These are phyloP conservation scores for Elaeagnus macrophylla DNA, from an alignment of 306 rosid species.

Conservation along the genomic window DNA sequence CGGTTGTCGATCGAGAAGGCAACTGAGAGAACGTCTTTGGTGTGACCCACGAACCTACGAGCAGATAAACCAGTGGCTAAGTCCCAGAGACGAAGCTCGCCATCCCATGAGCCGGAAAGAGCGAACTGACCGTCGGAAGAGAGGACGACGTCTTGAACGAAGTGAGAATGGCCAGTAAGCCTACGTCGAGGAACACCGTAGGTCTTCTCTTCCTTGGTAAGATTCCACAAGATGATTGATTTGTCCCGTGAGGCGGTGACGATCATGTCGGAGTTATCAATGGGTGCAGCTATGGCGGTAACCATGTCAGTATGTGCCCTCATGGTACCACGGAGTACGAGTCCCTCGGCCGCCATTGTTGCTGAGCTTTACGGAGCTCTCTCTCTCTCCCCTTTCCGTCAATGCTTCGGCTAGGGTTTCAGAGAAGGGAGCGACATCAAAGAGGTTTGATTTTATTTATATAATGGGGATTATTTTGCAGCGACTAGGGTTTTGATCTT, in stretches of 20 bases:
- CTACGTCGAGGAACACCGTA: slow-evolving; percentile 94
- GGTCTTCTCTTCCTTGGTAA: slow-evolving; percentile 78
- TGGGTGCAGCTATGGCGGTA: slow-evolving; percentile 91
- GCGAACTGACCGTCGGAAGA: slow-evolving; percentile 98
- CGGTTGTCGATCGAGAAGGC: slow-evolving; percentile 95
- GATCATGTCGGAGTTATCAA: slow-evolving; percentile 82
- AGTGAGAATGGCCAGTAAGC: slow-evolving; percentile 84
- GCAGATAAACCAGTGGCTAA: slow-evolving; percentile 69
- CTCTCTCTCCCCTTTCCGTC: background rate
- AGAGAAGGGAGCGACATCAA: background rate
- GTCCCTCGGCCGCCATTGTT: slow-evolving; percentile 50
- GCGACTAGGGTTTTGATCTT: too few species aligned
- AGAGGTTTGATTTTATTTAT: background rate
- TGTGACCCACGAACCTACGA: slow-evolving; percentile 86
- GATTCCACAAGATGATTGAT: slow-evolving; percentile 79
- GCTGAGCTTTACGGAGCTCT: background rate
- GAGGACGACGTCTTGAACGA: slow-evolving; percentile 86
- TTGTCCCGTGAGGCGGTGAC: slow-evolving; percentile 88
- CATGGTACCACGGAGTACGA: slow-evolving; percentile 81
- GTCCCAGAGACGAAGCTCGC: slow-evolving; percentile 99
- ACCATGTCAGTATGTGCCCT: slow-evolving; percentile 87
- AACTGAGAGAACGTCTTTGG: slow-evolving; percentile 88
- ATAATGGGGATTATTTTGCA: too few species aligned
- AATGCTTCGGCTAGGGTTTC: slow-evolving; percentile 1
- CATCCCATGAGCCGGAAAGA: slow-evolving; percentile 98